phyloP scores from a whole-genome alignment of 2,329 filamentous ascomycete genomes.

The Chaetomiaceae sp. region DNA sequence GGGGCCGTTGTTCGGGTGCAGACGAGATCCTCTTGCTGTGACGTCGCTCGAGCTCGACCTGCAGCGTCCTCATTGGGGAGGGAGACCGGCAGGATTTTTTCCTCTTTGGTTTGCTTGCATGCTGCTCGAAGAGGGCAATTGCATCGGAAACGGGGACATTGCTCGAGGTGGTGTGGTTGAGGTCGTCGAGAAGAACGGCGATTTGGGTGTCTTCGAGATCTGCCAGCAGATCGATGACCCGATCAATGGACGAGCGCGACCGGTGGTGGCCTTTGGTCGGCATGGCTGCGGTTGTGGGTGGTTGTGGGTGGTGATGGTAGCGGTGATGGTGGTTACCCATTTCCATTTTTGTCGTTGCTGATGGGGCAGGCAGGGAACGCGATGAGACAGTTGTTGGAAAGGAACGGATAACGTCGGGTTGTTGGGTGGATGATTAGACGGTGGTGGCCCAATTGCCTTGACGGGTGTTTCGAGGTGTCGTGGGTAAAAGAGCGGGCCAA shows the following conservation, averaged over 20 bases:
- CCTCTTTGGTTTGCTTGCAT: conserved; percentile 16
- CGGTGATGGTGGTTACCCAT: too few relatives aligned
- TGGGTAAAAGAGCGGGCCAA: conserved; percentile 5
- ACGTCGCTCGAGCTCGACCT: conserved; percentile 25
- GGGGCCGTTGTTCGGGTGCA: conserved; percentile 14
- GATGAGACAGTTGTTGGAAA: background rate
- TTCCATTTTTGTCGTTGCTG: too few relatives aligned
- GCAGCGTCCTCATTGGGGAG: conserved; percentile 22
- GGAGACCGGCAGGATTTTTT: conserved; percentile 15
- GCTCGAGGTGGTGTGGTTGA: conserved; percentile 28
- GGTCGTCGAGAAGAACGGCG: conserved; percentile 25
- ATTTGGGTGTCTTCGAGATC: conserved; percentile 26
- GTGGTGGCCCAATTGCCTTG: too few relatives aligned
- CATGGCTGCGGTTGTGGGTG: too few relatives aligned
- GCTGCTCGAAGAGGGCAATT: conserved; percentile 25
- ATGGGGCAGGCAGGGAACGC: too few relatives aligned
- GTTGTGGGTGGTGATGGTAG: background rate
- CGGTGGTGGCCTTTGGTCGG: conserved; percentile 23
- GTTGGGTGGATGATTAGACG: too few relatives aligned
- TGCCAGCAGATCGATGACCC: conserved; percentile 27
- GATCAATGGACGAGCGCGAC: conserved; percentile 26
- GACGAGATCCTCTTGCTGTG: conserved; percentile 27
- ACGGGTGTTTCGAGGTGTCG: too few relatives aligned
- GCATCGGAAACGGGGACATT: conserved; percentile 26
- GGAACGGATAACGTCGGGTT: background rate